Evolutionary conservation across 2,329 filamentous ascomycete species (phyloP).

Genomic region (Botryosphaeria agaves): DNA sequence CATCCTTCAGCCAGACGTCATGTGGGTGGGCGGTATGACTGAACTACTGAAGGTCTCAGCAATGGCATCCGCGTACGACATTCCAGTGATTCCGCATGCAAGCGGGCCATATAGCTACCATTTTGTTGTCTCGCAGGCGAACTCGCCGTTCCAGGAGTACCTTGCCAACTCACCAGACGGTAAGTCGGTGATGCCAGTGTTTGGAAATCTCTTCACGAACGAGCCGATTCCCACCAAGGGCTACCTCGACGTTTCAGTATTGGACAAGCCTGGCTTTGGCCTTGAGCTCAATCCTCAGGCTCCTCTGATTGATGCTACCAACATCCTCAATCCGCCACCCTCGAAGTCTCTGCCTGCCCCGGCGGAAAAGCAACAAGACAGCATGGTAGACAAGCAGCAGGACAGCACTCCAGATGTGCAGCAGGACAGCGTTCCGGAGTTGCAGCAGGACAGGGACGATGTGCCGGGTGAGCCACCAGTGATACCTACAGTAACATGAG

Average conservation of each 20-base stretch:
- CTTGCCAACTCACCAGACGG: slow-evolving; percentile 85
- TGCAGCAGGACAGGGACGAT: too few species aligned
- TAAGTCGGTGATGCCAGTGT: slow-evolving; percentile 76
- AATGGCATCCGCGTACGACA: slow-evolving; percentile 82
- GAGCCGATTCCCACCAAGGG: slow-evolving; percentile 79
- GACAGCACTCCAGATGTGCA: too few species aligned
- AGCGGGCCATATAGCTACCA: slow-evolving; percentile 92
- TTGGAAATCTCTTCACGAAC: slow-evolving; percentile 78
- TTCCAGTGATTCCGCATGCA: slow-evolving; percentile 88
- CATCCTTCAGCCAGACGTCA: slow-evolving; percentile 89
- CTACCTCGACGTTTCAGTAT: slow-evolving; percentile 57
- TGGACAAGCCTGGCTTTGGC: slow-evolving; percentile 85
- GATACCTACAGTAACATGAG: too few species aligned
- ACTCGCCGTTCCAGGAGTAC: slow-evolving; percentile 92
- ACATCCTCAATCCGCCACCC: slow-evolving; percentile 52
- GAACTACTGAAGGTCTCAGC: slow-evolving; percentile 80
- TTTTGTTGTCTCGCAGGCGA: slow-evolving; percentile 84
- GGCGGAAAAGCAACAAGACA: too few species aligned
- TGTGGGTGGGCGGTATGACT: slow-evolving; percentile 91
- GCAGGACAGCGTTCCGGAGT: too few species aligned
- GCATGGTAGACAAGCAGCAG: too few species aligned
- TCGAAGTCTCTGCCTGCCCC: slow-evolving; percentile 18
- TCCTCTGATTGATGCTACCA: slow-evolving; percentile 59
- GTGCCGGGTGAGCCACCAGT: too few species aligned
- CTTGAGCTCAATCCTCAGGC: slow-evolving; percentile 70